Evolutionary conservation across 2,329 filamentous ascomycete species (phyloP), one percentile per base, ranked within the genome.

Genomic region (Teratosphaeria viscida): DNA sequence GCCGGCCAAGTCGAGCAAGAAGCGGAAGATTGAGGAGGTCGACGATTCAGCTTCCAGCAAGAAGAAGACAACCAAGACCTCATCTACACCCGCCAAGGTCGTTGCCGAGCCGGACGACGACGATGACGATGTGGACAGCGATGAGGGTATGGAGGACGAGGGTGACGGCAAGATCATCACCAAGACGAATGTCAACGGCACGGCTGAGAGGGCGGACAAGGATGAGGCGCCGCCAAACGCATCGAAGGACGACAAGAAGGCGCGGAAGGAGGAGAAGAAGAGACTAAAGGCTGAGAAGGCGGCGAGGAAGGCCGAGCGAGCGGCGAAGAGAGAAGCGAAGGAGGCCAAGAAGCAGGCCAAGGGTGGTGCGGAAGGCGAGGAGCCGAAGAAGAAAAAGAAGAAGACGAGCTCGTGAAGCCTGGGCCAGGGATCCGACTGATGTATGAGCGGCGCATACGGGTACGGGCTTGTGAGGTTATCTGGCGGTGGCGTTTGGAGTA

Each of bases 11-110:
- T 57, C 74, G 74, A 62, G 77, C 61, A 78, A 62, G 75, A 71
- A 71, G 67, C 65, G 69, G 59, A 71, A 72, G 65, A 77, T 80
- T 56, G 77, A 82, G 64, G 81, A 81, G 60, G 76, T 80, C 29
- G 70, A 68, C 5, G 60, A 62, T 23, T 56, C 55, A 16, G 12
- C 55, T 12, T 27, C 56, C n/a, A 60, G 52, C 37, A 58, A n/a
- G 57, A 68, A 64, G 56, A 57, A 49, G 27, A n/a, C 35, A 7
- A 49, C 61, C 43, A 47, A 57, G 8, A 37, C 49, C 23, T 61
- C 61, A 19, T 57, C 60, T 1, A 59, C 49, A 11, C 52, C 57
- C 4, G 54, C 52, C n/a, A 59, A 61, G 53, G 35, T 57, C 14
- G 59, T 56, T 16, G 60, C 60, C 11, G 58, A 54, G 12, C 47